Evolutionary conservation across 306 rosid genomes (phyloP).

Genomic region (Cicer yamashitae): DNA sequence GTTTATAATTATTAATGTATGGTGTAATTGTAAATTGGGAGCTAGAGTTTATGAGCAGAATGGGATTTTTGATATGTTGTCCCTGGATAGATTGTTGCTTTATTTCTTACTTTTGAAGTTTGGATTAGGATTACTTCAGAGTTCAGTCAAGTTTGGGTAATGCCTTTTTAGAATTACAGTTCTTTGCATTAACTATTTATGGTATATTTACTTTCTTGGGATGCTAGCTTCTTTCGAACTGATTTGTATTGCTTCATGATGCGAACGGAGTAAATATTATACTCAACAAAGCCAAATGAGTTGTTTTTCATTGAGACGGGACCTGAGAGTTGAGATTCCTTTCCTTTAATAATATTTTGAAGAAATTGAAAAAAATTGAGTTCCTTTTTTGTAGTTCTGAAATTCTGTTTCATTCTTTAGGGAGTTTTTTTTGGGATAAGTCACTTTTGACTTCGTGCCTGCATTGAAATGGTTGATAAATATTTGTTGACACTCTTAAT

Average conservation of each 20-base stretch:
- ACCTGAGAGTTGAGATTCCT: neutral
- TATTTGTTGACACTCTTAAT: slow-evolving; percentile 3
- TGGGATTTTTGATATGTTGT: neutral
- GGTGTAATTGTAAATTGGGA: slow-evolving; percentile 3
- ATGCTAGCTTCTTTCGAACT: neutral
- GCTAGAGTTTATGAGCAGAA: slow-evolving; percentile 1
- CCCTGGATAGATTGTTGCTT: neutral
- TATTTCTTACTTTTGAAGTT: slow-evolving; percentile 1
- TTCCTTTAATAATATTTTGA: slow-evolving; percentile 25
- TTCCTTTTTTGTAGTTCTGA: neutral
- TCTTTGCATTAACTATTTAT: slow-evolving; percentile 11
- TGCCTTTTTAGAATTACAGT: neutral
- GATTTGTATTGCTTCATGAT: neutral
- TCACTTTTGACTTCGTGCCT: slow-evolving; percentile 18
- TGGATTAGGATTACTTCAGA: slow-evolving; percentile 9
- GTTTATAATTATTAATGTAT: neutral
- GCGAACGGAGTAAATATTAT: neutral
- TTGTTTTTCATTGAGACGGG: neutral
- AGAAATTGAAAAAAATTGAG: neutral
- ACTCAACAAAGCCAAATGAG: neutral
- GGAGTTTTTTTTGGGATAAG: neutral
- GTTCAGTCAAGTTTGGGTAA: slow-evolving; percentile 7
- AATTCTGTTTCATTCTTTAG: slow-evolving; percentile 10
- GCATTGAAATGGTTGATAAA: slow-evolving; percentile 24
- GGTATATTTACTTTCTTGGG: neutral